Percentiles rank a stretch among this genome's conserved stretches.
Conservation (phyloP, 1,139 yeast genomes). For the Nematodospora anomalae region DNA sequence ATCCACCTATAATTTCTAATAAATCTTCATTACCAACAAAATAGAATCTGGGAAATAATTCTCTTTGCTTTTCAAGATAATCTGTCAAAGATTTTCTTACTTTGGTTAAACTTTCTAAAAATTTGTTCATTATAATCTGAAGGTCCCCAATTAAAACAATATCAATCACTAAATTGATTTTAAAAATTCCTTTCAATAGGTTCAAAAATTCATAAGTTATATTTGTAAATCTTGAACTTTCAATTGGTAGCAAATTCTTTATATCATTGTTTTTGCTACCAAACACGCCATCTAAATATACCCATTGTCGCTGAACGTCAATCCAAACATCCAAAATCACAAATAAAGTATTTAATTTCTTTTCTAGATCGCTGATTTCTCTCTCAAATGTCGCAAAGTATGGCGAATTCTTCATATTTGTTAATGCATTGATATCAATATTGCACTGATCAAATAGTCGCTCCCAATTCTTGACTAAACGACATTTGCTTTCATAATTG, state of each 20-base stretch:
- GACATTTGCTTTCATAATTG: slow-evolving; percentile 51
- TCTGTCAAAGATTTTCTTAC: slow-evolving; percentile 72
- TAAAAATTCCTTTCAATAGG: slow-evolving; percentile 51
- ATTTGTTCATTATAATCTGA: slow-evolving; percentile 46
- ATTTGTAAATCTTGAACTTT: slow-evolving; percentile 64
- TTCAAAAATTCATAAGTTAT: slow-evolving; percentile 61
- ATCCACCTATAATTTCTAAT: slow-evolving; percentile 75
- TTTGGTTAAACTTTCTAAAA: slow-evolving; percentile 55
- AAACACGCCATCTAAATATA: slow-evolving; percentile 80
- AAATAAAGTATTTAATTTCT: slow-evolving; percentile 51
- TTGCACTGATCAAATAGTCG: slow-evolving; percentile 56
- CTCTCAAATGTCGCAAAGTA: slow-evolving; percentile 63
- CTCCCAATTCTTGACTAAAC: slow-evolving; percentile 72
- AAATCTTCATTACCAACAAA: slow-evolving; percentile 91
- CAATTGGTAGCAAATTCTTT: slow-evolving; percentile 63
- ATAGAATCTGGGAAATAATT: slow-evolving; percentile 75
- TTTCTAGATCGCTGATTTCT: slow-evolving; percentile 56
- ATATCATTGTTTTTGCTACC: slow-evolving; percentile 56
- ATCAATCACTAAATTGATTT: slow-evolving; percentile 56
- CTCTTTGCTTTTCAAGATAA: slow-evolving; percentile 79
- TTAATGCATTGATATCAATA: slow-evolving; percentile 60
- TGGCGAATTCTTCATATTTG: slow-evolving; percentile 73
- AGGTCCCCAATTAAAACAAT: slow-evolving; percentile 55
- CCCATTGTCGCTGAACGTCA: slow-evolving; percentile 89
- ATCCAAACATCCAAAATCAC: slow-evolving; percentile 69